Percentiles rank a stretch among this genome's conserved stretches.
Conservation (phyloP, 1,284 basidiomycete species). For the Rhodotorula sp. region DNA sequence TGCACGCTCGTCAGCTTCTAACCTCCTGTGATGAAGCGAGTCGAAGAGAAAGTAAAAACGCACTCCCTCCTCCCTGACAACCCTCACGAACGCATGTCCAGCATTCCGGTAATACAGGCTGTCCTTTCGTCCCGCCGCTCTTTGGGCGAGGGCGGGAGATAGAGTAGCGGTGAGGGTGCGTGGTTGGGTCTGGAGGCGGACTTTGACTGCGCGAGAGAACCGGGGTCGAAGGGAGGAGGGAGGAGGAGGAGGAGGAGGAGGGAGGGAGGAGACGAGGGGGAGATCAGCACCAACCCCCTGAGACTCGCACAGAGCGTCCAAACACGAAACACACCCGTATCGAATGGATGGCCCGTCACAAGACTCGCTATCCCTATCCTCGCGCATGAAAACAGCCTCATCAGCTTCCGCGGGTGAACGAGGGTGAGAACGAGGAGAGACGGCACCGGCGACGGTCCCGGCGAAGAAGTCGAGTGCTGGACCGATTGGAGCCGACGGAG, state of each 20-base stretch:
- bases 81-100: constrained; percentile 62
- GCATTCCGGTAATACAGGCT: constrained; percentile 42
- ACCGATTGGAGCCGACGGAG: constrained; percentile 43
- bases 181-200: constrained; percentile 23
- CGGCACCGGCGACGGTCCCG: constrained; percentile 66
- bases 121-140: no score
- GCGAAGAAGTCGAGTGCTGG: constrained; percentile 67
- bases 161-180: no score
- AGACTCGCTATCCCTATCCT: constrained; percentile 18
- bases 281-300: neutral
- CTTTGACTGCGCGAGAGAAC: constrained; percentile 22
- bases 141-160: neutral
- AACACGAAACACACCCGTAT: constrained; percentile 13
- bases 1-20: neutral
- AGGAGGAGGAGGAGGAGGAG: neutral
- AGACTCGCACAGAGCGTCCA: no score
- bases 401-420: neutral
- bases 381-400: no score
- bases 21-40: no score
- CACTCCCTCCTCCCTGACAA: constrained; percentile 61
- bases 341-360: constrained; percentile 29
- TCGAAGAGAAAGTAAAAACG: no score
- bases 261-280: neutral
- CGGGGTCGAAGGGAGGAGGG: no score
- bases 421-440: constrained; percentile 34